These are phyloP conservation scores for Backusella parvicylindrica DNA, from an alignment of 192 early-diverging fungal species.

Conservation along the genomic window DNA sequence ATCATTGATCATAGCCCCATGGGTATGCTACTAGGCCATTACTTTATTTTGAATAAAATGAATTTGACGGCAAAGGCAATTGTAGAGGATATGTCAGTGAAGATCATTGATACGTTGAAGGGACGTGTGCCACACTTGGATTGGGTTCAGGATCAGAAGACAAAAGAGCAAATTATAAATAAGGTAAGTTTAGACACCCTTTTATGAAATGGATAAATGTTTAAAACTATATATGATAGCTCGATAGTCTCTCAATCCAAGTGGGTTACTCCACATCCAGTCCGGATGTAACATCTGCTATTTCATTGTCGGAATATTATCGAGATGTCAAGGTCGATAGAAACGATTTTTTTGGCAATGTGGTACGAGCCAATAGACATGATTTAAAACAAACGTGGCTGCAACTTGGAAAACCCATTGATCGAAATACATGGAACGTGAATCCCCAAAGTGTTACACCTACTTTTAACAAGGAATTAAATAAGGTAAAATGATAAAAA, in stretches of 20 bases:
- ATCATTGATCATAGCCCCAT: slow-evolving; percentile 27
- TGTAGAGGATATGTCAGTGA: neutral
- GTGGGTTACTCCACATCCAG: slow-evolving; percentile 3
- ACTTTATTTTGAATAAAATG: slow-evolving; percentile 31
- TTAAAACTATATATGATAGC: neutral
- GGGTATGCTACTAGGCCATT: slow-evolving; percentile 39
- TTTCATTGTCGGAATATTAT: slow-evolving; percentile 13
- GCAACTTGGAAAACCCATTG: slow-evolving; percentile 34
- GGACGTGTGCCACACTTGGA: neutral
- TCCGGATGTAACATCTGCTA: slow-evolving; percentile 1
- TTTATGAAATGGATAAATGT: neutral
- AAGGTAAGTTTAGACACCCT: neutral
- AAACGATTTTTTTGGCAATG: slow-evolving; percentile 4
- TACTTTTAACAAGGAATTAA: slow-evolving; percentile 42
- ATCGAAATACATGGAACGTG: slow-evolving; percentile 47
- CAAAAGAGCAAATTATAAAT: neutral
- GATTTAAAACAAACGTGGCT: slow-evolving; percentile 14
- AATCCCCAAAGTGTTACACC: slow-evolving; percentile 52
- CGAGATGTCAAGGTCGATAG: neutral
- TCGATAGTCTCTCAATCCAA: slow-evolving; percentile 6
- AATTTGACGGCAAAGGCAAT: neutral
- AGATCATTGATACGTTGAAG: neutral
- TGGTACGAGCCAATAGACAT: slow-evolving; percentile 24
- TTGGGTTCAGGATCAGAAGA: neutral
- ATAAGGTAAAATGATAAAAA: slow-evolving; percentile 34